Percentiles rank a stretch among this genome's conserved stretches.
These are phyloP conservation scores for Phanerochaete sordida DNA, from an alignment of 768 basidiomycete genomes.

Conservation along the genomic window DNA sequence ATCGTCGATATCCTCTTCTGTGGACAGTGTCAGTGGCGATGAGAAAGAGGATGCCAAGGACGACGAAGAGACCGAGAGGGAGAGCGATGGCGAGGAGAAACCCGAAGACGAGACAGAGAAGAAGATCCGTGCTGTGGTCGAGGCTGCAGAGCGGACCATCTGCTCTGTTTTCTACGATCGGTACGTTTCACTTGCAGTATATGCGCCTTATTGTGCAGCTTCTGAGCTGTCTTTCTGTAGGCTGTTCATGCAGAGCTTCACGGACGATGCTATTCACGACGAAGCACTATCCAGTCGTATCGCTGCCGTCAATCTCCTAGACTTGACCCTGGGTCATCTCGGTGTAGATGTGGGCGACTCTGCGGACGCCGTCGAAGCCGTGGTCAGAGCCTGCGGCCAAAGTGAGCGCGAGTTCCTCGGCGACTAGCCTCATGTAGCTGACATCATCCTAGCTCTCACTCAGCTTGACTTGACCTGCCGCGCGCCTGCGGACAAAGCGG, in stretches of 20 bases:
- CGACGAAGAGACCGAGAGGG: slow-evolving; percentile 19
- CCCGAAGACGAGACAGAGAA: slow-evolving; percentile 36
- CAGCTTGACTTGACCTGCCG: slow-evolving; percentile 46
- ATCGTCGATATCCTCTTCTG: slow-evolving; percentile 8
- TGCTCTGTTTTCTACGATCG: slow-evolving; percentile 81
- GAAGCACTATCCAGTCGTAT: slow-evolving; percentile 86
- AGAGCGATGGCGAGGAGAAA: slow-evolving; percentile 21
- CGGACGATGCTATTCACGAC: slow-evolving; percentile 85
- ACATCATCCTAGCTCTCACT: slow-evolving; percentile 41
- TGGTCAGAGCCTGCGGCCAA: slow-evolving; percentile 74
- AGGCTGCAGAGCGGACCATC: slow-evolving; percentile 68
- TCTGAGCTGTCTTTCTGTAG: slow-evolving; percentile 32
- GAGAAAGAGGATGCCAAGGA: slow-evolving; percentile 18
- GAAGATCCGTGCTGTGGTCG: slow-evolving; percentile 58
- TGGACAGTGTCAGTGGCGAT: slow-evolving; percentile 9
- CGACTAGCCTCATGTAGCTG: slow-evolving; percentile 14
- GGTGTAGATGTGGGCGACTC: slow-evolving; percentile 71
- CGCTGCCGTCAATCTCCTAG: slow-evolving; percentile 88
- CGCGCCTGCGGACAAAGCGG: slow-evolving; percentile 76
- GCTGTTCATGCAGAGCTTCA: slow-evolving; percentile 70
- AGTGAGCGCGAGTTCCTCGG: slow-evolving; percentile 44
- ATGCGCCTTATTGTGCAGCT: not conserved
- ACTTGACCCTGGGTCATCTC: slow-evolving; percentile 83
- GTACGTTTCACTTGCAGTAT: slow-evolving; percentile 31
- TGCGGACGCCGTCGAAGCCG: slow-evolving; percentile 49